Evolutionary conservation across 176 grass and related monocot species (phyloP).

Genomic region (Luzula sylvatica): DNA sequence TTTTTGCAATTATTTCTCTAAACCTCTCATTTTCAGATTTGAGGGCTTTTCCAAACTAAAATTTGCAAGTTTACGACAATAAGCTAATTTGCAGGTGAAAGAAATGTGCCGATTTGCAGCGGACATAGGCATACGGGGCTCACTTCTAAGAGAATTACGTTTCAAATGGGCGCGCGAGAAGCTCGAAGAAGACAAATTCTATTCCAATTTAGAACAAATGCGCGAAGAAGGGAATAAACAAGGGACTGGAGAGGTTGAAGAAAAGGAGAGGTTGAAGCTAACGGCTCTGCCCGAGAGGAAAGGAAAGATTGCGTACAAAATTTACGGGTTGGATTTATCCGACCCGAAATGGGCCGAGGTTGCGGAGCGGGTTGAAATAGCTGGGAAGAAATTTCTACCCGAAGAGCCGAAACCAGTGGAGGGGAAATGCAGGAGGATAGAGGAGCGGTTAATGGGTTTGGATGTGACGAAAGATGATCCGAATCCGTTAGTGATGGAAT

Average conservation of each 20-base stretch:
- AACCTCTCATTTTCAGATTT: not conserved
- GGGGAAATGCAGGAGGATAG: conserved; percentile 53
- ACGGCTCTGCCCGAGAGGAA: conserved; percentile 67
- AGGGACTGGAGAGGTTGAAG: conserved; percentile 7
- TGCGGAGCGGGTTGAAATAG: conserved; percentile 42
- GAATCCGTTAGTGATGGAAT: conserved; percentile 47
- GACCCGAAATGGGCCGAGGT: conserved; percentile 72
- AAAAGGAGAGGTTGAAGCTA: conserved; percentile 23
- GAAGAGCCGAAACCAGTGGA: conserved; percentile 53
- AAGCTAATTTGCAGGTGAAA: conserved; percentile 41
- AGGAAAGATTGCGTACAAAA: conserved; percentile 67
- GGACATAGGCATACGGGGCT: conserved; percentile 65
- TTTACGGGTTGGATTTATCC: conserved; percentile 75
- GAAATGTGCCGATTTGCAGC: conserved; percentile 81
- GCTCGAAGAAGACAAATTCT: conserved; percentile 80
- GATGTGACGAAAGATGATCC: conserved; percentile 44
- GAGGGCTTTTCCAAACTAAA: not conserved
- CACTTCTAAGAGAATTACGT: conserved; percentile 78
- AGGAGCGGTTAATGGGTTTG: conserved; percentile 44
- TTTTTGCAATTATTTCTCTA: not conserved
- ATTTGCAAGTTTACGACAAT: not conserved
- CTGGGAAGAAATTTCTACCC: conserved; percentile 47
- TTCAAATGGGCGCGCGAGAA: conserved; percentile 98
- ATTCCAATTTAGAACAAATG: conserved; percentile 48
- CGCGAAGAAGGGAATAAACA: conserved; percentile 25